phyloP scores from a whole-genome alignment of 805 yeast genomes.

The Kazachstania kunashirensis region DNA sequence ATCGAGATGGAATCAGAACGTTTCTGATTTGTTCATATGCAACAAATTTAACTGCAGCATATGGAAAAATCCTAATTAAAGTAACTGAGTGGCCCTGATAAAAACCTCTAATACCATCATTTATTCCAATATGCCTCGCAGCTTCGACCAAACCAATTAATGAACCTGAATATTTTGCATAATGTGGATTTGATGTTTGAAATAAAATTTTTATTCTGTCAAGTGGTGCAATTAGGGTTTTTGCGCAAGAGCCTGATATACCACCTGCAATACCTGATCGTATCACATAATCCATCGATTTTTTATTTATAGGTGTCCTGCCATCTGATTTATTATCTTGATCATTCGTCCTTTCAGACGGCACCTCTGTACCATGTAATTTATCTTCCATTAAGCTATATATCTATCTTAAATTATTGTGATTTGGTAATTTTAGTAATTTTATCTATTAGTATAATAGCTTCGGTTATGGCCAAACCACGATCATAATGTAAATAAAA shows the following conservation, averaged over 20 bases:
- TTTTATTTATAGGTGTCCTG: constrained; percentile 40
- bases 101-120: constrained; percentile 71
- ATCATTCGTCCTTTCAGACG: constrained; percentile 3
- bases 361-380: neutral
- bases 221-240: constrained; percentile 87
- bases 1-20: constrained; percentile 62
- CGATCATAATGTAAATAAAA: too few species aligned
- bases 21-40: constrained; percentile 89
- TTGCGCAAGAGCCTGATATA: constrained; percentile 90
- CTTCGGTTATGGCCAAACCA: too few species aligned
- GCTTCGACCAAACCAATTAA: constrained; percentile 70
- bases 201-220: constrained; percentile 91
- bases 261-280: constrained; percentile 93
- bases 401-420: too few species aligned
- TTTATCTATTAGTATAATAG: too few species aligned
- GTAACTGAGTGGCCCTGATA: constrained; percentile 97
- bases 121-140: constrained; percentile 49
- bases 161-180: constrained; percentile 68
- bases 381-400: too few species aligned
- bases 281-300: constrained; percentile 65
- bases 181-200: constrained; percentile 91
- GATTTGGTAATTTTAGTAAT: too few species aligned
- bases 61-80: constrained; percentile 81
- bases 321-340: neutral
- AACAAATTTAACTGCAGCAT: constrained; percentile 93